These are phyloP conservation scores for Lipomyces yamadae DNA, from an alignment of 805 yeast genomes.

Conservation along the genomic window DNA sequence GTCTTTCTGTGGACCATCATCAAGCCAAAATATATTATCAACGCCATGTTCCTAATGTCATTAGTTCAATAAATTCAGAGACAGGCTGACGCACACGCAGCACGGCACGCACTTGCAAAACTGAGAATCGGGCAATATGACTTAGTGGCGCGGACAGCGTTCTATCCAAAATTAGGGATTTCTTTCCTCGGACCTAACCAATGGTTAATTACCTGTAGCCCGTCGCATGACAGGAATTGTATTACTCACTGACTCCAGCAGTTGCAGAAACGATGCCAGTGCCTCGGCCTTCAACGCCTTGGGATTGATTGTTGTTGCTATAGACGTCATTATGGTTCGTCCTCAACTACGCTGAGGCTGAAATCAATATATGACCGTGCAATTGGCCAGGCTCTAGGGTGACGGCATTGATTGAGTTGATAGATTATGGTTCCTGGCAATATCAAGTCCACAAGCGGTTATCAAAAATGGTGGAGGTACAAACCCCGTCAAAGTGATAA, in stretches of 20 bases:
- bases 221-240: neutral
- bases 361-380: neutral
- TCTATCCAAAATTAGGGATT: conserved; percentile 53
- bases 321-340: conserved; percentile 15
- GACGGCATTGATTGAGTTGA: neutral
- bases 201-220: neutral
- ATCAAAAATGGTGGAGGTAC: neutral
- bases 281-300: conserved; percentile 33
- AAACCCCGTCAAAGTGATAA: neutral
- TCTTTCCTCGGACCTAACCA: conserved; percentile 39
- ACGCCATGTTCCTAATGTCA: conserved; percentile 52
- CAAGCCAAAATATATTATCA: conserved; percentile 55
- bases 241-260: conserved; percentile 42
- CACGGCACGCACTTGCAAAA: conserved; percentile 49
- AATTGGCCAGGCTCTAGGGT: neutral
- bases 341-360: neutral
- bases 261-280: conserved; percentile 37
- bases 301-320: conserved; percentile 26
- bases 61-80: neutral
- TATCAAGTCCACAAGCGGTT: neutral
- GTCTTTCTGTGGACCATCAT: conserved; percentile 37
- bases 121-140: conserved; percentile 59
- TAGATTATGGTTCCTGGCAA: neutral
- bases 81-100: neutral
- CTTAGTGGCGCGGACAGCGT: conserved; percentile 57